Base-by-base conservation (phyloP, 2,329 filamentous ascomycete species). In the Scedosporium aurantiacum region DNA sequence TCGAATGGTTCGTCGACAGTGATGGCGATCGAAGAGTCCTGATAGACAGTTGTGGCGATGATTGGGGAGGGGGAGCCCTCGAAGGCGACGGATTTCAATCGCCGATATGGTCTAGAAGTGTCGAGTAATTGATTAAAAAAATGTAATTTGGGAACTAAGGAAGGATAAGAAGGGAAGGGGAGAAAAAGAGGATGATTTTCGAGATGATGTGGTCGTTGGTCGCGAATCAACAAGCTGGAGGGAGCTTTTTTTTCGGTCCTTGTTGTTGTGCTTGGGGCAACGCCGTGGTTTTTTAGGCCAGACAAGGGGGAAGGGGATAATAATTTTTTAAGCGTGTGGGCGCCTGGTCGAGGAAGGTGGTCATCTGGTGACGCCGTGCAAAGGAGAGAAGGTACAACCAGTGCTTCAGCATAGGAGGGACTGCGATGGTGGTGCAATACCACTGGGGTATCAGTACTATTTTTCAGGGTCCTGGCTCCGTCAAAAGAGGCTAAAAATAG, bases 271-370 rank as follows among this genome's bases (percentile, higher is more conserved):
- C 25, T 57, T n/a, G 54, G 54, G 25, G 27, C 16, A 28, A 60
- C 27, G 23, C 47, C 37, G 58, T 41, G 23, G 58, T 60, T 18
- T 7, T 54, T 23, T 37, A 40, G 37, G 7, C 45, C 45, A 60
- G 58, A 37, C 45, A 60, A 55, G 58, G 45, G 58, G 45, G 58
- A 50, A 43, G 58, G 47, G 47, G 28, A 60, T 50, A 60, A 60
- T 37, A 52, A 55, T 50, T 54, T 60, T 12, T 40, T 28, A 52
- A 40, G 54, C 27, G 45, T 32, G 58, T 54, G 58, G 58, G 58
- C 58, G 43, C 23, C 25, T 37, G 57, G 41, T n/a, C 41, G 41
- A 43, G n/a, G 40, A 50, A 27, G 41, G 57, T 50, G 43, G 28
- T 28, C 37, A 52, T 60, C 58, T 60, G 58, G 58, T 60, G 58